phyloP scores from a whole-genome alignment of 2,329 filamentous ascomycete genomes.

The Colletotrichum magnum region DNA sequence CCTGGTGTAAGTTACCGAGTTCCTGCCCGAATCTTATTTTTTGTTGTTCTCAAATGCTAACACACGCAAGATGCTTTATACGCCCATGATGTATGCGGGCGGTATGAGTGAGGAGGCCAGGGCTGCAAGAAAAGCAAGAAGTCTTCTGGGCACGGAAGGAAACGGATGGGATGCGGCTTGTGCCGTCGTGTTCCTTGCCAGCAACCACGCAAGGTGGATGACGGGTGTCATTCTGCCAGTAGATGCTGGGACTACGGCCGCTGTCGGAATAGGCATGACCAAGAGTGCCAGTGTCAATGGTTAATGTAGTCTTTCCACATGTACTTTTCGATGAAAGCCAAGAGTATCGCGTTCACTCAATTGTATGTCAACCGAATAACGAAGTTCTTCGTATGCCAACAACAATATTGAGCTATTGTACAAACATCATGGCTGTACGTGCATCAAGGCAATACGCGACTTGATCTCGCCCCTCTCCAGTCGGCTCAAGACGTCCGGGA shows the following conservation, averaged over 20 bases:
- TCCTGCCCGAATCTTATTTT: background rate
- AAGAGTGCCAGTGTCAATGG: slow-evolving; percentile 47
- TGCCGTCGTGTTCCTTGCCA: slow-evolving; percentile 56
- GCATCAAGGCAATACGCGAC: slow-evolving; percentile 44
- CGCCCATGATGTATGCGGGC: slow-evolving; percentile 59
- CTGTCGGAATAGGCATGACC: slow-evolving; percentile 43
- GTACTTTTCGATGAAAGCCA: background rate
- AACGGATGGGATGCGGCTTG: slow-evolving; percentile 60
- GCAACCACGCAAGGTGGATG: slow-evolving; percentile 59
- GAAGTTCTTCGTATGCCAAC: too few species aligned
- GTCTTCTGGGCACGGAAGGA: slow-evolving; percentile 57
- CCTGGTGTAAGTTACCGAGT: slow-evolving; percentile 56
- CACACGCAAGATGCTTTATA: slow-evolving; percentile 58
- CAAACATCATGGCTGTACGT: slow-evolving; percentile 20
- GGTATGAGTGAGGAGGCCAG: slow-evolving; percentile 57
- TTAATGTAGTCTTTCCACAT: slow-evolving; percentile 1
- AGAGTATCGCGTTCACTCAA: too few species aligned
- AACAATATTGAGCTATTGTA: too few species aligned
- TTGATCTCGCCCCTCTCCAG: slow-evolving; percentile 53
- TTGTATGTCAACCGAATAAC: too few species aligned
- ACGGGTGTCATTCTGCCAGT: slow-evolving; percentile 58
- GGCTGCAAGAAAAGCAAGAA: slow-evolving; percentile 54
- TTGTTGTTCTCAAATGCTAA: background rate
- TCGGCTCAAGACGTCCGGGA: slow-evolving; percentile 51
- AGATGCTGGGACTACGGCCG: slow-evolving; percentile 58